Evolutionary conservation across 345 rosid species (phyloP).

Genomic region (Lumnitzera racemosa): DNA sequence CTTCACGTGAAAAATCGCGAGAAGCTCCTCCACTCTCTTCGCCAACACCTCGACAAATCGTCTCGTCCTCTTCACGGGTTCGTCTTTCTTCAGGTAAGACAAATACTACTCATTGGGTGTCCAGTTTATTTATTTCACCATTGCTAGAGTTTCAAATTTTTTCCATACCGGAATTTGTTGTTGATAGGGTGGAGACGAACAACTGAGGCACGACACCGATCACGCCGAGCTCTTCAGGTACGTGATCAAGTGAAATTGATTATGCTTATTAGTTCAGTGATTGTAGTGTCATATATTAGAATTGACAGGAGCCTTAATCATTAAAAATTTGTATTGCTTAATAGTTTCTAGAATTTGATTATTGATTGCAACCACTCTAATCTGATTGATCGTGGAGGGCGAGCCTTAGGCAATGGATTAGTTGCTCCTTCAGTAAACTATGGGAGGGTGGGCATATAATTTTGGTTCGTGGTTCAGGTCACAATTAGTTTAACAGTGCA

Average conservation of each 20-base stretch:
- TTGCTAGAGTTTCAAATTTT: too few species aligned
- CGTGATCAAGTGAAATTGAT: neutral
- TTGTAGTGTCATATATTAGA: too few species aligned
- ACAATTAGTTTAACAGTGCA: too few species aligned
- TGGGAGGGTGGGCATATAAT: too few species aligned
- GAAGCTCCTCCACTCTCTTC: conserved; percentile 56
- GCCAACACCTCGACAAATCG: conserved; percentile 35
- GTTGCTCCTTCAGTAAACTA: too few species aligned
- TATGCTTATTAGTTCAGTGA: neutral
- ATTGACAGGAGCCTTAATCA: too few species aligned
- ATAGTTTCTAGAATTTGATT: too few species aligned
- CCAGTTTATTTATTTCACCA: neutral
- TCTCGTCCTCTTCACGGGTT: conserved; percentile 57
- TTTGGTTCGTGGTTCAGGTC: too few species aligned
- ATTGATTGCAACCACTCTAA: too few species aligned
- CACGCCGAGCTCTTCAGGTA: conserved; percentile 89
- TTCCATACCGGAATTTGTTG: neutral
- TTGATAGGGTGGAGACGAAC: conserved; percentile 78
- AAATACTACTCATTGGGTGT: neutral
- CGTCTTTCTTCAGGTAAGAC: conserved; percentile 63
- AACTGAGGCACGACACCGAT: conserved; percentile 82
- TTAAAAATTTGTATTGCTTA: too few species aligned
- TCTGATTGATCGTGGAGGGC: too few species aligned
- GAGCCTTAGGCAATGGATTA: too few species aligned
- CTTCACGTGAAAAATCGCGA: conserved; percentile 59